Conservation (phyloP, 352 stramenopile genomes). For the Lagenidium giganteum region DNA sequence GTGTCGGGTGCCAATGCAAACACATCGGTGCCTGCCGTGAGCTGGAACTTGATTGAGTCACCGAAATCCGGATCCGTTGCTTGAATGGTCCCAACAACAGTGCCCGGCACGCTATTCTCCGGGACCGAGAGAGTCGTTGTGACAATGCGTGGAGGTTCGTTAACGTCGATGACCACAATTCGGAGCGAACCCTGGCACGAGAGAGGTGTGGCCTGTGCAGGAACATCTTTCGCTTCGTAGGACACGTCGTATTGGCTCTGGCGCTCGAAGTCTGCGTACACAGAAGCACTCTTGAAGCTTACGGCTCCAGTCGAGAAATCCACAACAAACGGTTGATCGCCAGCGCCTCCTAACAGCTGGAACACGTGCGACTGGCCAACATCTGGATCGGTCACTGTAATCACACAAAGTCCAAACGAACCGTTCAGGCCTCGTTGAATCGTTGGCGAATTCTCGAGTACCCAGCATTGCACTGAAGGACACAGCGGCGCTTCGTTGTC, state of each 20-base stretch:
- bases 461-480: constrained; percentile 43
- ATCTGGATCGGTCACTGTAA: constrained; percentile 32
- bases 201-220: constrained; percentile 23
- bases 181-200: constrained; percentile 34
- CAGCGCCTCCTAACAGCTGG: constrained; percentile 19
- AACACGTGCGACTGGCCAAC: constrained; percentile 36
- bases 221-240: constrained; percentile 47
- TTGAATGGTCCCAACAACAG: constrained; percentile 9
- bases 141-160: constrained; percentile 34
- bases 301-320: constrained; percentile 27
- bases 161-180: constrained; percentile 40
- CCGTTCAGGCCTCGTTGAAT: constrained; percentile 30
- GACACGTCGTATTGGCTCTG: constrained; percentile 30
- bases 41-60: no score
- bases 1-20: constrained; percentile 7
- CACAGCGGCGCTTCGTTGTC: constrained; percentile 50
- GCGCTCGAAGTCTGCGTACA: constrained; percentile 38
- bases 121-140: constrained; percentile 9
- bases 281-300: constrained; percentile 12
- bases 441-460: constrained; percentile 34
- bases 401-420: constrained; percentile 26
- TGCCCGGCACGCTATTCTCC: constrained; percentile 17
- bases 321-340: constrained; percentile 20
- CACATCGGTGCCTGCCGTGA: constrained; percentile 7
- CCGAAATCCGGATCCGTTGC: constrained; percentile 19